These are phyloP conservation scores for Crithidia brevicula DNA, from an alignment of 208 protist species.

Conservation along the genomic window DNA sequence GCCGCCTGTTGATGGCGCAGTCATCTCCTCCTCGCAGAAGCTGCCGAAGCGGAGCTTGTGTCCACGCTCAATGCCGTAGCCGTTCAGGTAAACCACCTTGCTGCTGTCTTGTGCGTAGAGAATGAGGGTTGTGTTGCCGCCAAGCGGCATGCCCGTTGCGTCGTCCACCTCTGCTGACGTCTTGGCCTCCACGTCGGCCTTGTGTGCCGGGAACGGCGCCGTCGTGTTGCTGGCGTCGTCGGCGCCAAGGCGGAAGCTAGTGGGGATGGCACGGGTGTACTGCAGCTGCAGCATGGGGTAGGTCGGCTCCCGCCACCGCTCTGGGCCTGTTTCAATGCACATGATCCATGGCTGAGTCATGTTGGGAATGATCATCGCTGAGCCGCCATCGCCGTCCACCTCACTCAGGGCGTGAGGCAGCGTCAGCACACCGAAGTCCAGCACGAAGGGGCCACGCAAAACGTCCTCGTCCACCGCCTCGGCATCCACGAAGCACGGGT, in stretches of 20 bases:
- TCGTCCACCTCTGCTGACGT: slow-evolving; percentile 14
- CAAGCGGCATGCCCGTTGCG: slow-evolving; percentile 36
- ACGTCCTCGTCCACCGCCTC: slow-evolving; percentile 43
- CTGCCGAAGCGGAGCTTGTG: slow-evolving; percentile 66
- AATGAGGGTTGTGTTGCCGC: slow-evolving; percentile 64
- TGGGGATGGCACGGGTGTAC: slow-evolving; percentile 53
- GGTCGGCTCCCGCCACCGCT: slow-evolving; percentile 66
- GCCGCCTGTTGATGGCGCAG: background rate
- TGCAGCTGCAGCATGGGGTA: slow-evolving; percentile 61
- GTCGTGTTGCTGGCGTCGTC: slow-evolving; percentile 73
- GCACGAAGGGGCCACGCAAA: slow-evolving; percentile 59
- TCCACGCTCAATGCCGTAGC: slow-evolving; percentile 70
- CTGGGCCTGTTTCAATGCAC: slow-evolving; percentile 64
- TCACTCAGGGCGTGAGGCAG: slow-evolving; percentile 50
- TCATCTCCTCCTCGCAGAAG: slow-evolving; percentile 45
- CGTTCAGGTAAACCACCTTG: slow-evolving; percentile 72
- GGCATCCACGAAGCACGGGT: slow-evolving; percentile 71
- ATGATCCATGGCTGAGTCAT: slow-evolving; percentile 76
- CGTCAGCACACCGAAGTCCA: slow-evolving; percentile 59
- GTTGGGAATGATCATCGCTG: slow-evolving; percentile 31
- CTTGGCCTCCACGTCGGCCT: slow-evolving; percentile 3
- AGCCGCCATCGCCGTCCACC: background rate
- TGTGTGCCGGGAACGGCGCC: slow-evolving; percentile 45
- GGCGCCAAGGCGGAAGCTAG: slow-evolving; percentile 51
- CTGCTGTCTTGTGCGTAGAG: slow-evolving; percentile 56